Conservation (phyloP, 768 basidiomycete genomes). For the Hypholoma fasciculare region DNA sequence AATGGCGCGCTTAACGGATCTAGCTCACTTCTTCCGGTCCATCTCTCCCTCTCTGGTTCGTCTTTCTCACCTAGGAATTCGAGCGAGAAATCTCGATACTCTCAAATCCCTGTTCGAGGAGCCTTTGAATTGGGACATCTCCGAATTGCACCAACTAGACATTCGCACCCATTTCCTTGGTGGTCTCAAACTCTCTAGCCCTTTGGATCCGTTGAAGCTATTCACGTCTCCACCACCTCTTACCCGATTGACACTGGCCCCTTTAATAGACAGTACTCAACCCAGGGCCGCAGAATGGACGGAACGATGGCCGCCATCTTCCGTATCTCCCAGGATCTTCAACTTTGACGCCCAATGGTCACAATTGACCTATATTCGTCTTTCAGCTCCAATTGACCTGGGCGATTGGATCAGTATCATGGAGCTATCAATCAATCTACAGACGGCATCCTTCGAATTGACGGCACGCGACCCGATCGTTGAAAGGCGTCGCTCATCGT, state of each 20-base stretch:
- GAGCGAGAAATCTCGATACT: neutral
- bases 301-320: neutral
- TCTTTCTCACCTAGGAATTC: neutral
- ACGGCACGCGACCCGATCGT: neutral
- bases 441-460: neutral
- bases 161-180: neutral
- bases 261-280: neutral
- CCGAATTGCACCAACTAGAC: neutral
- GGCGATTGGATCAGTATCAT: neutral
- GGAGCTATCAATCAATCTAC: neutral
- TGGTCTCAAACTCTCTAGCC: neutral
- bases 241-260: neutral
- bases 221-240: neutral
- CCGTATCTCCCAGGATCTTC: neutral
- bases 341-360: neutral
- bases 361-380: neutral
- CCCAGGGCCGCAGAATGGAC: neutral
- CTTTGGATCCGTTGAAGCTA: neutral
- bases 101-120: neutral
- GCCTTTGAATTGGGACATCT: neutral
- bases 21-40: neutral
- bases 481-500: neutral
- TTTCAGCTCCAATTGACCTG: neutral
- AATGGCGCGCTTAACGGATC: neutral
- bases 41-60: neutral